phyloP scores from a whole-genome alignment of 257 asterid species.

The Eustoma russellianum region DNA sequence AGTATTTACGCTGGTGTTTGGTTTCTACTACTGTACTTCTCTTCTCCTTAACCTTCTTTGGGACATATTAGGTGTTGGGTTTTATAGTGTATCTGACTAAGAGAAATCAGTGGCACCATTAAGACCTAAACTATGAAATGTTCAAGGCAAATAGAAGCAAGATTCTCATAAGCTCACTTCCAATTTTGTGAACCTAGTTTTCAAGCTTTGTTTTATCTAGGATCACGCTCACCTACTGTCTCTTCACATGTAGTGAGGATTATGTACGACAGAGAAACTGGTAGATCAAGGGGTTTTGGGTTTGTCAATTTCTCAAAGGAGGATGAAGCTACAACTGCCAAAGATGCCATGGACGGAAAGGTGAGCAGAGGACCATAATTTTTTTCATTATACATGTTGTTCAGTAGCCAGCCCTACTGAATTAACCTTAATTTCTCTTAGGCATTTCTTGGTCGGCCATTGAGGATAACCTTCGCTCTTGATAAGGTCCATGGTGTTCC shows the following conservation, averaged over 20 bases:
- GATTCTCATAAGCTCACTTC: too few relatives aligned
- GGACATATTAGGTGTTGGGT: too few relatives aligned
- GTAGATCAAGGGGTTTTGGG: conserved; percentile 45
- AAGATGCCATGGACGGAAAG: conserved; percentile 47
- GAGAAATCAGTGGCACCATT: too few relatives aligned
- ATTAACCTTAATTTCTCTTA: conserved; percentile 7
- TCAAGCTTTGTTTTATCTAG: too few relatives aligned
- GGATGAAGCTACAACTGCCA: conserved; percentile 33
- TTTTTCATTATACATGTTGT: neutral
- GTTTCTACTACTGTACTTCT: too few relatives aligned
- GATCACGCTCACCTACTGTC: too few relatives aligned
- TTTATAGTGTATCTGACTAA: too few relatives aligned
- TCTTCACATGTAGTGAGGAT: conserved; percentile 24
- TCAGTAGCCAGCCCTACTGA: neutral
- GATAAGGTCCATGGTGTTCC: conserved; percentile 43
- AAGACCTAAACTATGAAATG: too few relatives aligned
- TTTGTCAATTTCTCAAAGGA: conserved; percentile 35
- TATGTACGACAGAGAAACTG: conserved; percentile 34
- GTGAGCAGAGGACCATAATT: conserved; percentile 9
- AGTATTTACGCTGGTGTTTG: too few relatives aligned
- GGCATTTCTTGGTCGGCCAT: conserved; percentile 43
- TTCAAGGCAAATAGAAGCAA: too few relatives aligned
- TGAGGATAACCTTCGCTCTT: conserved; percentile 35
- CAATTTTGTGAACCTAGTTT: too few relatives aligned
- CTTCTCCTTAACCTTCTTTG: too few relatives aligned